Percentiles rank a stretch among this genome's conserved stretches.
Conservation (phyloP, 2,329 filamentous ascomycete genomes). For the Pseudocercospora vitis region DNA sequence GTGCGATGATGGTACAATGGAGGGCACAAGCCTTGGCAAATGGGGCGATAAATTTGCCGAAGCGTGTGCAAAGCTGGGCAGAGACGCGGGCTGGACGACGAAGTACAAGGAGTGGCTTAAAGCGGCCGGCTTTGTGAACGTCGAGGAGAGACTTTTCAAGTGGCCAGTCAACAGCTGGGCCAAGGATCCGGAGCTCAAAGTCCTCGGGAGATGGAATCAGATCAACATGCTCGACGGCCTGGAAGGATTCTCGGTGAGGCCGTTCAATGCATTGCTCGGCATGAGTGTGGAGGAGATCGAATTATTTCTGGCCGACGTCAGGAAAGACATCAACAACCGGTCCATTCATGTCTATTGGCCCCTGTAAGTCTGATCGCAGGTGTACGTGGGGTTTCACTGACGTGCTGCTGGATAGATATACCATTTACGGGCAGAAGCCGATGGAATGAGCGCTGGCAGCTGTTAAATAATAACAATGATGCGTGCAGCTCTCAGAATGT, state of each 20-base stretch:
- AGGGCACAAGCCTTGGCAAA: not conserved
- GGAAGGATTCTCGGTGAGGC: conserved; percentile 37
- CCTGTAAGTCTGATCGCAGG: conserved; percentile 2
- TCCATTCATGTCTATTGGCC: conserved; percentile 17
- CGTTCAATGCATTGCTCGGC: conserved; percentile 12
- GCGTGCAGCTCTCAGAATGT: too few relatives aligned
- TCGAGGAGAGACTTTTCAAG: conserved; percentile 23
- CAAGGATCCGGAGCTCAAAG: conserved; percentile 27
- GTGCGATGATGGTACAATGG: not conserved
- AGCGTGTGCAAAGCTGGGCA: not conserved
- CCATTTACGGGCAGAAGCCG: too few relatives aligned
- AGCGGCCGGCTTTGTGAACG: conserved; percentile 26
- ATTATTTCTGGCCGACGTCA: conserved; percentile 10
- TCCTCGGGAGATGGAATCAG: conserved; percentile 21
- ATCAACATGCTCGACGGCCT: conserved; percentile 39
- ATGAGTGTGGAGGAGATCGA: conserved; percentile 8
- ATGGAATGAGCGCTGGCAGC: too few relatives aligned
- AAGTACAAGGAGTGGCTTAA: conserved; percentile 13
- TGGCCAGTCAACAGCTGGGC: conserved; percentile 27
- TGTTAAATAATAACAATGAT: too few relatives aligned
- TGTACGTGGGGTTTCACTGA: too few relatives aligned
- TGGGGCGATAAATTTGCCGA: not conserved
- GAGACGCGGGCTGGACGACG: not conserved
- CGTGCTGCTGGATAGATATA: not conserved
- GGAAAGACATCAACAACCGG: conserved; percentile 13